Conservation (phyloP, 1,139 yeast species). For the Diutina sp. region DNA sequence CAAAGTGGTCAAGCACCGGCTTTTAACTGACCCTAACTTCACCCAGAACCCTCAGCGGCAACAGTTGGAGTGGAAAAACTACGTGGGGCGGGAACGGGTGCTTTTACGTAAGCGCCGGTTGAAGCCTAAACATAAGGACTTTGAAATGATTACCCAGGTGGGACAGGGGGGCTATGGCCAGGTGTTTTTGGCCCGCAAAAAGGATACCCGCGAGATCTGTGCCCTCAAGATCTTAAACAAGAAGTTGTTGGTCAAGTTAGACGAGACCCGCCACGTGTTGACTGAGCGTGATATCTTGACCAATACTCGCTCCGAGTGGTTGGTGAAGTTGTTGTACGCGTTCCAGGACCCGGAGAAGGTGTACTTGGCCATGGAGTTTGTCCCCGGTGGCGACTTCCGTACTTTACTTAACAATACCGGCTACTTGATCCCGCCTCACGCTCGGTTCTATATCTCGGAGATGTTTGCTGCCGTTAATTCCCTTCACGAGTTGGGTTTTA, state of each 20-base stretch:
- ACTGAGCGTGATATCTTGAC: slow-evolving; percentile 96
- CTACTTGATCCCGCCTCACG: slow-evolving; percentile 85
- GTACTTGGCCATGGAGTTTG: slow-evolving; percentile 96
- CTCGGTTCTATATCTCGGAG: slow-evolving; percentile 87
- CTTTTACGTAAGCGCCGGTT: slow-evolving; percentile 77
- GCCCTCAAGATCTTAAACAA: slow-evolving; percentile 90
- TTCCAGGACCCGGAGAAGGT: slow-evolving; percentile 89
- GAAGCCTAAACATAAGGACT: slow-evolving; percentile 89
- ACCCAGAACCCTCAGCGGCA: slow-evolving; percentile 29
- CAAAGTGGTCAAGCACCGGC: slow-evolving; percentile 47
- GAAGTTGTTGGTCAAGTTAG: slow-evolving; percentile 72
- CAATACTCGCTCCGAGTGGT: slow-evolving; percentile 91
- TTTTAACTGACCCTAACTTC: slow-evolving; percentile 32
- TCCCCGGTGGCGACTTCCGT: slow-evolving; percentile 98
- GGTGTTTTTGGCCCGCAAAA: slow-evolving; percentile 87
- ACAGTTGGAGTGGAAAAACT: slow-evolving; percentile 67
- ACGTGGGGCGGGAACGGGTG: slow-evolving; percentile 76
- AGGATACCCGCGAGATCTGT: slow-evolving; percentile 89
- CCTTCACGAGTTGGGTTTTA: slow-evolving; percentile 87
- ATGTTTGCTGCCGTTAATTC: slow-evolving; percentile 95
- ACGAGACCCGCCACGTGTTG: slow-evolving; percentile 89
- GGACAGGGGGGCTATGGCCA: slow-evolving; percentile 99
- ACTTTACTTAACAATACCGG: slow-evolving; percentile 90
- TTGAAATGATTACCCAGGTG: slow-evolving; percentile 92
- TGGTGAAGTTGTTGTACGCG: slow-evolving; percentile 85